Conservation (phyloP, 1,139 yeast species). For the Hansenula lynferdii region DNA sequence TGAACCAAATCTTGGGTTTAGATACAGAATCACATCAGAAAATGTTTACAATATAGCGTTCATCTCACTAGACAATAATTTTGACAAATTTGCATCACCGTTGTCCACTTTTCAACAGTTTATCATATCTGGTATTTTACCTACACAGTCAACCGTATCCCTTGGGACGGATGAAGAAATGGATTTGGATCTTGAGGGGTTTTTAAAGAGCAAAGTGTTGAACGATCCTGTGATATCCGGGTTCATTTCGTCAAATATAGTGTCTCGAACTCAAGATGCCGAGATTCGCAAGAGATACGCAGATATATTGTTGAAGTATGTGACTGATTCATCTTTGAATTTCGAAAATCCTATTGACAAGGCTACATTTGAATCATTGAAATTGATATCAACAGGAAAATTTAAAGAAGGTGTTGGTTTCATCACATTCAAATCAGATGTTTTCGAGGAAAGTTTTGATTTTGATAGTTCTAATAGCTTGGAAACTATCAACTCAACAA, state of each 20-base stretch:
- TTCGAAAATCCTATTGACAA: constrained; percentile 26
- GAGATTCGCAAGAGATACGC: constrained; percentile 18
- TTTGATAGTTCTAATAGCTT: constrained; percentile 14
- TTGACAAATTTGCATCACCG: constrained; percentile 22
- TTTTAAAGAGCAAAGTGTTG: constrained; percentile 18
- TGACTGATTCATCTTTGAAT: constrained; percentile 15
- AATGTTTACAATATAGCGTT: constrained; percentile 25
- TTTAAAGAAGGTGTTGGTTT: constrained; percentile 5
- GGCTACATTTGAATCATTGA: constrained; percentile 22
- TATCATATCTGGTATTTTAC: constrained; percentile 23
- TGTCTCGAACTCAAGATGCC: constrained; percentile 18
- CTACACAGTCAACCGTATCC: too few relatives aligned
- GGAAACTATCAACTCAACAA: constrained; percentile 21
- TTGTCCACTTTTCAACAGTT: constrained; percentile 32
- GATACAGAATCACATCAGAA: constrained; percentile 30
- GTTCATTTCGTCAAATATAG: constrained; percentile 24
- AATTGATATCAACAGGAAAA: constrained; percentile 17
- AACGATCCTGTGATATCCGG: constrained; percentile 16
- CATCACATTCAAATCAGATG: constrained; percentile 22
- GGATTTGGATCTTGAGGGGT: constrained; percentile 10
- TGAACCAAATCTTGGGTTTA: constrained; percentile 24
- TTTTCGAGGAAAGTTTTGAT: constrained; percentile 27
- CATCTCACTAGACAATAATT: constrained; percentile 23
- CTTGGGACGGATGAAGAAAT: too few relatives aligned
- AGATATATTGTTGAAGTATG: constrained; percentile 23